Percentiles rank a stretch among this genome's conserved stretches.
Evolutionary conservation across 2,329 filamentous ascomycete genomes (phyloP).

Genomic region (Fusarium caatingaense): DNA sequence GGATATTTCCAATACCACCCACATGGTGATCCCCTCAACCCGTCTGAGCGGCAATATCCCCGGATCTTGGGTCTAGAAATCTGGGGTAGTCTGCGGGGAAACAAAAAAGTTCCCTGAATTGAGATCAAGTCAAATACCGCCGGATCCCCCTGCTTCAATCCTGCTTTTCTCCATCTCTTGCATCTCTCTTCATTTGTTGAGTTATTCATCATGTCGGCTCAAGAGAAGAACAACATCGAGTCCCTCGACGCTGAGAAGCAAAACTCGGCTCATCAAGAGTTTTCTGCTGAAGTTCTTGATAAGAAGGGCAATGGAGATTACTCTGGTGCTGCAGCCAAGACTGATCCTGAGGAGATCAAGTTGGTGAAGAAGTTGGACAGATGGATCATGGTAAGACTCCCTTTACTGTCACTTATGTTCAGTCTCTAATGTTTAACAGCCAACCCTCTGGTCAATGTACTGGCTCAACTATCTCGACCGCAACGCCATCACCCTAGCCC

Average conservation of each 20-base stretch:
- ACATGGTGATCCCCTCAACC: constrained; percentile 33
- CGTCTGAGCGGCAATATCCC: constrained; percentile 16
- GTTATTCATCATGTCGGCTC: constrained; percentile 18
- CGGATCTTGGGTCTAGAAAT: constrained; percentile 25
- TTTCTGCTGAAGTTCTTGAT: constrained; percentile 32
- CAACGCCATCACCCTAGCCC: constrained; percentile 68
- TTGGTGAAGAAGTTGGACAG: constrained; percentile 36
- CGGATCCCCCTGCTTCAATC: constrained; percentile 1
- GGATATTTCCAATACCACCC: constrained; percentile 2
- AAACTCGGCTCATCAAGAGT: constrained; percentile 33
- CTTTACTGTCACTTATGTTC: too few relatives aligned
- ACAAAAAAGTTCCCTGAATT: not conserved
- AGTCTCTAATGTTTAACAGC: constrained; percentile 28
- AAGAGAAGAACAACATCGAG: constrained; percentile 18
- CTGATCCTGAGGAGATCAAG: constrained; percentile 37
- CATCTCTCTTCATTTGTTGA: not conserved
- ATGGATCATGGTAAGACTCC: constrained; percentile 31
- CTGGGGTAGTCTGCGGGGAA: constrained; percentile 38
- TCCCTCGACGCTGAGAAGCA: constrained; percentile 37
- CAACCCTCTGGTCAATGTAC: constrained; percentile 56
- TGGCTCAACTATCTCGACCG: constrained; percentile 59
- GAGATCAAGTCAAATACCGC: constrained; percentile 32
- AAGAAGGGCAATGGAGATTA: constrained; percentile 37
- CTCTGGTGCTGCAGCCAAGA: constrained; percentile 38
- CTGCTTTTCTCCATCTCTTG: not conserved